These are phyloP conservation scores for Metschnikowia matae DNA, from an alignment of 805 yeast species.

Conservation along the genomic window DNA sequence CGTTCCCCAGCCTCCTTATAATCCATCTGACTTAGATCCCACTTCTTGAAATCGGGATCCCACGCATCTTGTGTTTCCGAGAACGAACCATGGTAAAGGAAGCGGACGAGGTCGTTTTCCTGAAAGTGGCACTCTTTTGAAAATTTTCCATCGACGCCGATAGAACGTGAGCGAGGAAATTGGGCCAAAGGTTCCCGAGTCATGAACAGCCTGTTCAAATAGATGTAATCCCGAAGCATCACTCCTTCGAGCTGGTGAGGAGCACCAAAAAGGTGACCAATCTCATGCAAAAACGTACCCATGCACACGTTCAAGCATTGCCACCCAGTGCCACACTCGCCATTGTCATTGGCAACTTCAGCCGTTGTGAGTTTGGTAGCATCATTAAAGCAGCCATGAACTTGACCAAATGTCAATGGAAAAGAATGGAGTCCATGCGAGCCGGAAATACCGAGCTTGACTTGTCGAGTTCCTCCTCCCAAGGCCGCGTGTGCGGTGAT, in stretches of 20 bases:
- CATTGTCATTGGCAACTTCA: conserved; percentile 88
- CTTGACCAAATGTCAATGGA: conserved; percentile 78
- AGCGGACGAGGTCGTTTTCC: conserved; percentile 71
- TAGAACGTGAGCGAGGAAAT: conserved; percentile 39
- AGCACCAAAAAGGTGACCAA: conserved; percentile 86
- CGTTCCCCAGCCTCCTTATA: conserved; percentile 11
- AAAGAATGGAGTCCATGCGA: conserved; percentile 88
- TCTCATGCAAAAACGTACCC: conserved; percentile 95
- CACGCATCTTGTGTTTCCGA: conserved; percentile 59
- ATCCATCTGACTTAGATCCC: conserved; percentile 29
- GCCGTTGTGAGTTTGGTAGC: conserved; percentile 54
- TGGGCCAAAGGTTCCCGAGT: conserved; percentile 59
- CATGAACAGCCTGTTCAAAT: conserved; percentile 76
- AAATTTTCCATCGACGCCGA: conserved; percentile 38
- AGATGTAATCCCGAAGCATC: conserved; percentile 82
- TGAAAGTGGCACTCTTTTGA: conserved; percentile 83
- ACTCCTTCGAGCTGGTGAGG: conserved; percentile 91
- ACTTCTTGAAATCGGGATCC: conserved; percentile 38
- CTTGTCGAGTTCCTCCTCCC: conserved; percentile 76
- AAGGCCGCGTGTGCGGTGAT: conserved; percentile 88
- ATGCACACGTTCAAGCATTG: conserved; percentile 80
- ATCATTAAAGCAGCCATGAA: conserved; percentile 68
- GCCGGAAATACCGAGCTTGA: conserved; percentile 87
- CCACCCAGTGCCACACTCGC: conserved; percentile 85
- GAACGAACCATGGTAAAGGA: conserved; percentile 77